A percentile compares a stretch with the other conserved stretches of the same genome.
Conservation (phyloP, 768 basidiomycete species). For the Lentinula aciculospora region DNA sequence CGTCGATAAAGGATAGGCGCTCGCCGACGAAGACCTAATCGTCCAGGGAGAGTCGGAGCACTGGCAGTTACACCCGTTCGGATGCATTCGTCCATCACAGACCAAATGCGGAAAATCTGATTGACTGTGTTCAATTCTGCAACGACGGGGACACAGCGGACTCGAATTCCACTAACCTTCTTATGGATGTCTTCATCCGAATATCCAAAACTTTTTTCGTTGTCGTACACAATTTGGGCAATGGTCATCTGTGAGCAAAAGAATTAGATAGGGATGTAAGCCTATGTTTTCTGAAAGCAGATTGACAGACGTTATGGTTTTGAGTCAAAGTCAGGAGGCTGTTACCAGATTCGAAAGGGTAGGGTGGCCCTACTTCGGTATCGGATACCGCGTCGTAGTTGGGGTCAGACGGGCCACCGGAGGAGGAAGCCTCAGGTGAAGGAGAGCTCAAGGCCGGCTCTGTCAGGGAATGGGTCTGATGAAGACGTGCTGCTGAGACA, state of each 20-base stretch:
- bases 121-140: neutral
- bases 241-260: constrained; percentile 67
- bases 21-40: constrained; percentile 69
- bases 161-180: constrained; percentile 42
- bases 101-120: constrained; percentile 74
- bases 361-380: constrained; percentile 59
- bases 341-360: constrained; percentile 76
- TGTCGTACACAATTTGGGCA: constrained; percentile 90
- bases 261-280: neutral
- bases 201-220: constrained; percentile 78
- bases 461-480: constrained; percentile 48
- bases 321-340: constrained; percentile 69
- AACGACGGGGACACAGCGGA: neutral
- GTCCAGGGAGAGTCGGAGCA: constrained; percentile 82
- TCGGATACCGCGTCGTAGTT: neutral
- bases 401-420: neutral
- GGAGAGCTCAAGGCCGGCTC: constrained; percentile 22
- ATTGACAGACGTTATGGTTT: constrained; percentile 69
- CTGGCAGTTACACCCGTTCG: constrained; percentile 75
- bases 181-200: constrained; percentile 68
- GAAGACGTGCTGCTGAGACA: constrained; percentile 76
- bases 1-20: constrained; percentile 88
- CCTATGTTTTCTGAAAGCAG: neutral
- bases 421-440: neutral
- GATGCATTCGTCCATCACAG: constrained; percentile 92